These are phyloP conservation scores for Syncephalastrum monosporum DNA, from an alignment of 371 early-diverging fungal genomes.

Conservation along the genomic window DNA sequence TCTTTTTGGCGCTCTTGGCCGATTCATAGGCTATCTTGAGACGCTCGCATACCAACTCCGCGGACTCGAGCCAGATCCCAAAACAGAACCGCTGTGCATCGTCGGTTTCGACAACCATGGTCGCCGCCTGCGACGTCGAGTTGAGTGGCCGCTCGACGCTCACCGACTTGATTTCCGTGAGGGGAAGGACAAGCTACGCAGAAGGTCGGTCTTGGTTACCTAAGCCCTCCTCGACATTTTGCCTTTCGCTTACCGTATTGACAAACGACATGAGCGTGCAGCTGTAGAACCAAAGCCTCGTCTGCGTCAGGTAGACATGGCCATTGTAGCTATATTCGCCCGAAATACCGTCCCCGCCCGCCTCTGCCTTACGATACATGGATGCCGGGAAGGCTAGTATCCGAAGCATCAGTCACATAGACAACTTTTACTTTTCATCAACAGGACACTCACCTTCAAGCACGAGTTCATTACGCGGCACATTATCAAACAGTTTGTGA, in stretches of 20 bases:
- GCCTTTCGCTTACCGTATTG: slow-evolving; percentile 26
- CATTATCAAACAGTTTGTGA: slow-evolving; percentile 28
- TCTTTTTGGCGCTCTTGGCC: slow-evolving; percentile 12
- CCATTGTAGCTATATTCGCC: slow-evolving; percentile 35
- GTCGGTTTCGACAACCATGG: slow-evolving; percentile 23
- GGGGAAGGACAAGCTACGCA: slow-evolving; percentile 32
- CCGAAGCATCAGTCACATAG: not conserved
- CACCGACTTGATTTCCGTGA: slow-evolving; percentile 30
- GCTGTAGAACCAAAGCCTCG: slow-evolving; percentile 43
- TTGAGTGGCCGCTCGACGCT: slow-evolving; percentile 22
- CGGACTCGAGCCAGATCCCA: slow-evolving; percentile 35
- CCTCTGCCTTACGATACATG: slow-evolving; percentile 18
- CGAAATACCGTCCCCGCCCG: slow-evolving; percentile 4
- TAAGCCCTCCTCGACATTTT: not conserved
- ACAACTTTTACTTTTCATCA: not conserved
- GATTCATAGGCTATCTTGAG: slow-evolving; percentile 24
- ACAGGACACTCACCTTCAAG: slow-evolving; percentile 28
- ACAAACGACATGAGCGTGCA: slow-evolving; percentile 37
- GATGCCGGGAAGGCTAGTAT: slow-evolving; percentile 30
- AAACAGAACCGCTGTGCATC: slow-evolving; percentile 17
- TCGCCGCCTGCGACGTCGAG: slow-evolving; percentile 19
- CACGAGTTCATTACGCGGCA: slow-evolving; percentile 35
- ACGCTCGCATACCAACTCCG: slow-evolving; percentile 30
- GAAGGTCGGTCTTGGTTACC: not conserved
- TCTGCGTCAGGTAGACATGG: slow-evolving; percentile 32